A percentile compares a stretch with the other conserved stretches of the same genome.
Evolutionary conservation across 1,139 yeast genomes (phyloP).

Genomic region (Chernovozyma aurita): DNA sequence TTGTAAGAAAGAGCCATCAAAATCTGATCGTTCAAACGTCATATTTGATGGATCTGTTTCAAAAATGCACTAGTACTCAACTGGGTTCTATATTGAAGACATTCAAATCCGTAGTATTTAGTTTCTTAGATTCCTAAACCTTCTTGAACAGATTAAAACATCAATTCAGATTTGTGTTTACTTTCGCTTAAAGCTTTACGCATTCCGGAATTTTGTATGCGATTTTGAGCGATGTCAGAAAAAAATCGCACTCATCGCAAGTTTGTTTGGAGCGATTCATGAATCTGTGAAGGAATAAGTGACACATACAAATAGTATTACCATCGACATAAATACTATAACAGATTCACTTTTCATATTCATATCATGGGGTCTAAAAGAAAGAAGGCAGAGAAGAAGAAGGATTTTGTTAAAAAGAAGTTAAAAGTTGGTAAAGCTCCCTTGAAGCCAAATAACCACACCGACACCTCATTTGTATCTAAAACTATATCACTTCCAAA

Average conservation of each 20-base stretch:
- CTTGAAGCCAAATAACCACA: conserved; percentile 65
- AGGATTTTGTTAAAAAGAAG: conserved; percentile 76
- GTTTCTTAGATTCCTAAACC: neutral
- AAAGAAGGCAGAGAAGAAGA: conserved; percentile 64
- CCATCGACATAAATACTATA: too few relatives aligned
- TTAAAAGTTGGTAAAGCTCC: conserved; percentile 84
- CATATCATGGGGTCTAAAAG: conserved; percentile 47
- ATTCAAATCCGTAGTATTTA: too few relatives aligned
- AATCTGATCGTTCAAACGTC: conserved; percentile 10
- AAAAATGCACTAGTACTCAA: neutral
- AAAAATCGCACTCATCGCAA: too few relatives aligned
- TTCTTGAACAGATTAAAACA: neutral
- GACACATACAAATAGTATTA: too few relatives aligned
- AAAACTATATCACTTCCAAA: conserved; percentile 62
- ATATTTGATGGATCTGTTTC: too few relatives aligned
- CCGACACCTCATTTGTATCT: conserved; percentile 84
- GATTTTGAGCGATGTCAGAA: too few relatives aligned
- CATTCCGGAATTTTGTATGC: too few relatives aligned
- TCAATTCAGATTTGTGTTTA: neutral
- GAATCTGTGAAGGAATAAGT: too few relatives aligned
- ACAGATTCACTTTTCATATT: too few relatives aligned
- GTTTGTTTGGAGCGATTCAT: too few relatives aligned
- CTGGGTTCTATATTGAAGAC: too few relatives aligned
- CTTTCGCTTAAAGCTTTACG: too few relatives aligned
- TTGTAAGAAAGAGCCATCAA: conserved; percentile 23